Base-by-base conservation (phyloP, 2,329 filamentous ascomycete genomes). In the Phialocephala sp. region DNA sequence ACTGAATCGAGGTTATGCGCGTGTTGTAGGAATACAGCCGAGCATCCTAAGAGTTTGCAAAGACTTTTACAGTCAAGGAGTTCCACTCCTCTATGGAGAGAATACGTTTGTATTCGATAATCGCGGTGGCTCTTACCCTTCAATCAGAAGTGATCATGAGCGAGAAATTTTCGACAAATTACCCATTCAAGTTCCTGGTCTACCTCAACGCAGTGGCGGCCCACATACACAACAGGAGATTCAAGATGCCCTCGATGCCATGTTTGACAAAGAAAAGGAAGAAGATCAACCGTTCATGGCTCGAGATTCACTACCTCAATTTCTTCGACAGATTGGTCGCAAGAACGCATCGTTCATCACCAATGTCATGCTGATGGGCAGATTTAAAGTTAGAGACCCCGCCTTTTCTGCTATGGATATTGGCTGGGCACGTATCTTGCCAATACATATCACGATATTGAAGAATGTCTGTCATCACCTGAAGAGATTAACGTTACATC, bases 81-180 rank as follows among this genome's bases (percentile, higher is more conserved):
- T 8, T 1, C 12, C 32, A 1, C 45, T 64, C 2, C 22, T 67
- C 1, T 67, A 64, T 14, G 52, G 61, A 1, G 41, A 62, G 20
- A 62, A 67, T 43, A 58, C 35, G 14, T 67, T 64, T 45, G 50
- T 36, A 2, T 62, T 67, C 43, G 45, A 67, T 22, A 61, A 41
- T n/a, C 45, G 64, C 1, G 60, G 57, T 8, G 9, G 43, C 1
- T 24, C 37, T 1, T 57, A 32, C 27, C 54, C n/a, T 8, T 24
- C 60, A 18, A 11, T 32, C 8, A n/a, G 32, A 24, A 57, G 60
- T 12, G 15, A 39, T 4, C 60, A 63, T 15, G 45, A 15, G 1
- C 14, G 58, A 20, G 39, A 63, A 24, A 47, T 32, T 27, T 63
- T 63, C 18, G 35, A 57, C 20, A 24, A 20, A 11, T 8, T 11